Conservation (phyloP, 768 basidiomycete genomes). For the Termitomyces sp. region DNA sequence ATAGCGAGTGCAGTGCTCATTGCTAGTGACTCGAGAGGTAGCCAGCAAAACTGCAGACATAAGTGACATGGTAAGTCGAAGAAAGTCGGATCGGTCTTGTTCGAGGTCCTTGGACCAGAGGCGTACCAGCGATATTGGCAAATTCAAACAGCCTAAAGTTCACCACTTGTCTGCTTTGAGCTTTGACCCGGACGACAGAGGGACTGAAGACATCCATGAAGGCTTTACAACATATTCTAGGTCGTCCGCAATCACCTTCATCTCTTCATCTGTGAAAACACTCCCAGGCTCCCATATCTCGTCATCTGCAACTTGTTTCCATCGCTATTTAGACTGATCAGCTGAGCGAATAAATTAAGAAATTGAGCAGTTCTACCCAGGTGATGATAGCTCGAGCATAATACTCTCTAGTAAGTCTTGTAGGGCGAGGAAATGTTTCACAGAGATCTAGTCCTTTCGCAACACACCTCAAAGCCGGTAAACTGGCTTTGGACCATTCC, state of each 20-base stretch:
- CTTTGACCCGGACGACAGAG: not conserved
- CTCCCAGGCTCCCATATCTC: not conserved
- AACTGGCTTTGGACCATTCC: not conserved
- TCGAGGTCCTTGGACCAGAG: not conserved
- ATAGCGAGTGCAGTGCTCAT: not conserved
- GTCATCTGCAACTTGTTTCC: not conserved
- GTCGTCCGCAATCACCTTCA: not conserved
- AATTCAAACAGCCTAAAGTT: not conserved
- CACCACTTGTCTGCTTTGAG: not conserved
- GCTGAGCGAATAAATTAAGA: not conserved
- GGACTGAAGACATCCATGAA: not conserved
- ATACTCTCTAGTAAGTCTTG: not conserved
- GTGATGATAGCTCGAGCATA: not conserved
- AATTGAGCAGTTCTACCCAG: not conserved
- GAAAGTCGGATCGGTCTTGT: not conserved
- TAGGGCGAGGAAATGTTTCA: not conserved
- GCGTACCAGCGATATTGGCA: not conserved
- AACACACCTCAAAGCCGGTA: not conserved
- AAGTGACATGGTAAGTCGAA: not conserved
- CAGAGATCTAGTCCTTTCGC: not conserved
- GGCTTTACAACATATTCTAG: not conserved
- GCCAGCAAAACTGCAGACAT: not conserved
- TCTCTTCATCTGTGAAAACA: not conserved
- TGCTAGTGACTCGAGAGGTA: not conserved
- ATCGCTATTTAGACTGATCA: not conserved